Base-by-base conservation (phyloP, 441 rosid species). In the Erodium moschatum region DNA sequence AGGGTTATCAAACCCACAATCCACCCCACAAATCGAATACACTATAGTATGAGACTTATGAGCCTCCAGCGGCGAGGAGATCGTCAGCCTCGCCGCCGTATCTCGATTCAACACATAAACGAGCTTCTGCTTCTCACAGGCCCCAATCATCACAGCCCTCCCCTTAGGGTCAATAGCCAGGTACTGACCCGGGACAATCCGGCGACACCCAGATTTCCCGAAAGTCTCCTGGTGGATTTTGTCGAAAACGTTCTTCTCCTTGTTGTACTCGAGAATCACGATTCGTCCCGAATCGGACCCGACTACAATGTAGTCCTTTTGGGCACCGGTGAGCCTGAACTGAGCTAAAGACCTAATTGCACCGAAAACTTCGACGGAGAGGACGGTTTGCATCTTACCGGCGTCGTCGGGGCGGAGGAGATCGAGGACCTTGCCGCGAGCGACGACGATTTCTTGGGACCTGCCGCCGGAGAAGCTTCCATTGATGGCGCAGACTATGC, bases 271-370 rank as follows among this genome's bases (percentile, higher is more conserved):
- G 5, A 93, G 75, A 9, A 93, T 93, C 3, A 93, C 97, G 24
- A 93, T 91, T 70, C 98, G 82, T 31, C 98, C 98, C 8, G 97
- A 93, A 78, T 93, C 98, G 0, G 97, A 93, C 13, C 98, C 97
- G 0, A 91, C 93, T 0, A 89, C 97, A n/a, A 93, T 81, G 66
- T 91, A 93, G 72, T 94, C 97, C 73, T 94, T 94, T 38, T 84
- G 89, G 18, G 90, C 81, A 27, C 98, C 98, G 3, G 97, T 94
- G n/a, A 94, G 80, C 29, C 98, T 80, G 72, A 94, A 94, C 74
- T 86, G 96, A 70, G 93, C 93, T 64, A 91, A 35, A 48, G 96
- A 89, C 71, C 97, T 87, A 44, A 94, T 81, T 4, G 91, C 95
- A 4, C 98, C 98, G 54, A 94, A 94, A 35, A 94, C 83, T 75